Percentiles rank a stretch among this genome's conserved stretches.
These are phyloP conservation scores for Colletotrichum eleusines DNA, from an alignment of 2,329 filamentous ascomycete species.

Conservation along the genomic window DNA sequence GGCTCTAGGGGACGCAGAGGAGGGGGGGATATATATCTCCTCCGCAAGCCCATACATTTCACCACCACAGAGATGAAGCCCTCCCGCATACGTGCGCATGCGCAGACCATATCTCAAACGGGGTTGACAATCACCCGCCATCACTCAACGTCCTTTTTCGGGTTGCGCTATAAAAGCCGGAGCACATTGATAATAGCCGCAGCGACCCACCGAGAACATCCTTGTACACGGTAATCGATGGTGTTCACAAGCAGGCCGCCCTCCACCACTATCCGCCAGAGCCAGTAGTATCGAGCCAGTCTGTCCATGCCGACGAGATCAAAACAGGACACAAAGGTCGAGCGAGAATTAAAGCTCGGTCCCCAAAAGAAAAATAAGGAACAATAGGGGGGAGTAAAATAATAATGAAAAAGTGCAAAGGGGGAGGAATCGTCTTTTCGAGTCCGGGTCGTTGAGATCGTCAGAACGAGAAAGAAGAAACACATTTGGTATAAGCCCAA, in stretches of 20 bases:
- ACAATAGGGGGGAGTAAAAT: conserved; percentile 9
- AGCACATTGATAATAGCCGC: conserved; percentile 27
- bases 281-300: conserved; percentile 5
- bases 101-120: conserved; percentile 27
- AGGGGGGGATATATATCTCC: too few relatives aligned
- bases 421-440: conserved; percentile 42
- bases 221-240: not conserved
- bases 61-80: conserved; percentile 11
- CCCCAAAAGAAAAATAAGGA: conserved; percentile 22
- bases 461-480: conserved; percentile 40
- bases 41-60: conserved; percentile 1
- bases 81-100: conserved; percentile 4
- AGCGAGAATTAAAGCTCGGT: conserved; percentile 29
- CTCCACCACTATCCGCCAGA: conserved; percentile 17
- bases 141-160: conserved; percentile 40
- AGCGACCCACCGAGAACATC: not conserved
- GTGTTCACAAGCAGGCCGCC: not conserved
- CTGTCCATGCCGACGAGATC: conserved; percentile 15
- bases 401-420: conserved; percentile 42
- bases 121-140: conserved; percentile 27
- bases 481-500: conserved; percentile 43
- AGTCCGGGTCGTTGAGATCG: conserved; percentile 39
- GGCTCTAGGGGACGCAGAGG: not conserved
- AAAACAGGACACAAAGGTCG: not conserved
- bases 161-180: conserved; percentile 37